phyloP scores from a whole-genome alignment of 495 filamentous ascomycete species.

The Tirmania nivea region DNA sequence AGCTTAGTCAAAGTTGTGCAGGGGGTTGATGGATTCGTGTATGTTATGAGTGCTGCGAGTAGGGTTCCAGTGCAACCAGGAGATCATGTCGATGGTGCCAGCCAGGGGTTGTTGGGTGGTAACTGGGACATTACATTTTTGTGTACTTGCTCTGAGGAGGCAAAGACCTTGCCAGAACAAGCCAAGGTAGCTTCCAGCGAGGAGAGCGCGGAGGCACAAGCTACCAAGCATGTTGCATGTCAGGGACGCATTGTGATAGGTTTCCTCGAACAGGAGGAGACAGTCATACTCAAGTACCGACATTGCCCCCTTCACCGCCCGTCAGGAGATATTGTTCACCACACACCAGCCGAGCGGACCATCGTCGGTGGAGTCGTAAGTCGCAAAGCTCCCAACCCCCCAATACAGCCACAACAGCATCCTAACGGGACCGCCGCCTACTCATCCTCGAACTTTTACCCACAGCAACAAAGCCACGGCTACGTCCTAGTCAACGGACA shows the following conservation, averaged over 20 bases:
- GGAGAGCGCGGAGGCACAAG: not conserved
- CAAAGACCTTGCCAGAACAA: not conserved
- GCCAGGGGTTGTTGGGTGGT: not conserved
- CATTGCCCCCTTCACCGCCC: not conserved
- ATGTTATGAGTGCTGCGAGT: not conserved
- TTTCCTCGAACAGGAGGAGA: not conserved
- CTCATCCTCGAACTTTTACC: not conserved
- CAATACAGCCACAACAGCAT: no score
- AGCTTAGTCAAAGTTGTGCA: not conserved
- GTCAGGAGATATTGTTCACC: not conserved
- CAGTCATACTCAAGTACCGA: not conserved
- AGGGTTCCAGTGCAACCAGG: not conserved
- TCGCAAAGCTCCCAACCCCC: not conserved
- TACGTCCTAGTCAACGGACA: not conserved
- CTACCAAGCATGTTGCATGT: not conserved
- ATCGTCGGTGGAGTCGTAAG: not conserved
- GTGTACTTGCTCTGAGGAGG: not conserved
- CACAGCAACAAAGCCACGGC: not conserved
- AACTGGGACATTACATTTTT: not conserved
- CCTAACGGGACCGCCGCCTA: not conserved
- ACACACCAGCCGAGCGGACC: not conserved
- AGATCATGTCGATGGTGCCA: not conserved
- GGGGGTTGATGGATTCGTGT: not conserved
- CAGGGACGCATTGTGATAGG: not conserved
- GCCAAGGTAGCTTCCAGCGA: not conserved